Evolutionary conservation across 2,329 filamentous ascomycete genomes (phyloP).

Genomic region (Neofusicoccum sp.): DNA sequence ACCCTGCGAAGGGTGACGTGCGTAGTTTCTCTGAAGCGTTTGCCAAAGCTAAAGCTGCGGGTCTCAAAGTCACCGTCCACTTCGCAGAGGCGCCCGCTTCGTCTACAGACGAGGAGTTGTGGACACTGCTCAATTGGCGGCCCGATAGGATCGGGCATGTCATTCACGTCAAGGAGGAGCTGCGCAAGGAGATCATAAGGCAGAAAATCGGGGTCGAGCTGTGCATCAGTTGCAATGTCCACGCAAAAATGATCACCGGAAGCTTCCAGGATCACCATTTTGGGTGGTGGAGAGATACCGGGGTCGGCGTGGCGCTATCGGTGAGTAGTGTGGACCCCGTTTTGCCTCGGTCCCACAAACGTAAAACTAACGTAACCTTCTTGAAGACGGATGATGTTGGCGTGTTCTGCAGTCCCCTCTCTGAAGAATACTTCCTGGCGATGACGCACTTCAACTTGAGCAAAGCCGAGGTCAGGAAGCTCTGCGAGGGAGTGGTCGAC

Average conservation of each 20-base stretch:
- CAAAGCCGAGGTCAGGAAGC: conserved; percentile 46
- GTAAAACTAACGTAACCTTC: conserved; percentile 20
- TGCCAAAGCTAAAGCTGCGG: conserved; percentile 51
- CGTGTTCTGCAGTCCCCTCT: conserved; percentile 73
- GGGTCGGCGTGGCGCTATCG: conserved; percentile 59
- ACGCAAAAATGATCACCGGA: conserved; percentile 68
- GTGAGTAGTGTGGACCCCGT: conserved; percentile 54
- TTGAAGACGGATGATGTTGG: conserved; percentile 77
- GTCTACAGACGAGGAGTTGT: conserved; percentile 59
- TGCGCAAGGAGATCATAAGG: conserved; percentile 56
- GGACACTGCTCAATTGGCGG: conserved; percentile 61
- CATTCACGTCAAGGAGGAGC: conserved; percentile 65
- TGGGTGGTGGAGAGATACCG: conserved; percentile 64
- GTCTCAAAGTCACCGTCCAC: conserved; percentile 68
- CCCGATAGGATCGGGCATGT: conserved; percentile 75
- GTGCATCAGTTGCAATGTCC: conserved; percentile 78
- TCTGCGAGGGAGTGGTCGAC: conserved; percentile 62
- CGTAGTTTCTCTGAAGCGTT: conserved; percentile 61
- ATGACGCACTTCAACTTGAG: conserved; percentile 66
- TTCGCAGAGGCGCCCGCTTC: conserved; percentile 69
- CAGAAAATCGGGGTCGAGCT: conserved; percentile 67
- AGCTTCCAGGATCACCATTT: conserved; percentile 72
- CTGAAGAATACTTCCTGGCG: conserved; percentile 73
- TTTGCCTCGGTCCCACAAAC: not conserved
- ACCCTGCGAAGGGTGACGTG: conserved; percentile 65